Evolutionary conservation across 1,139 yeast genomes (phyloP).

Genomic region (Lodderomyces elongisporus): DNA sequence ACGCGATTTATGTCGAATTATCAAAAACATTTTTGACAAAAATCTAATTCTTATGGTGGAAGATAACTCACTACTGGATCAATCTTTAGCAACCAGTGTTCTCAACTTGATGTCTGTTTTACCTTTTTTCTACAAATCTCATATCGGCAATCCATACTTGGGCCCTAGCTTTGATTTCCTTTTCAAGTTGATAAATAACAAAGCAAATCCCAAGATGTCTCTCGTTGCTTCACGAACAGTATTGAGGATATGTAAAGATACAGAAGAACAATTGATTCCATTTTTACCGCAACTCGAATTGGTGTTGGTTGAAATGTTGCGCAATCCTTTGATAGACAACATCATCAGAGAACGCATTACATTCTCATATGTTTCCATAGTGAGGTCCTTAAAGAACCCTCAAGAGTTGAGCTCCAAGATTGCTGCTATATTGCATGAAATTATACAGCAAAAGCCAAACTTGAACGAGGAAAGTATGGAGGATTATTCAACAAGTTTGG

Average conservation of each 20-base stretch:
- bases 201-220: constrained; percentile 18
- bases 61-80: constrained; percentile 7
- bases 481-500: constrained; percentile 49
- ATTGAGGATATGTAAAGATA: constrained; percentile 56
- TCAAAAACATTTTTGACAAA: constrained; percentile 22
- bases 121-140: constrained; percentile 47
- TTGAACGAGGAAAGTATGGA: constrained; percentile 12
- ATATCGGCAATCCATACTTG: constrained; percentile 34
- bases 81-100: constrained; percentile 7
- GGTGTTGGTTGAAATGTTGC: constrained; percentile 49
- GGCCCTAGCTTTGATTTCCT: constrained; percentile 47
- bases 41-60: constrained; percentile 22
- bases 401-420: constrained; percentile 21
- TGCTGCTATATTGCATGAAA: constrained; percentile 17
- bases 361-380: constrained; percentile 57
- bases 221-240: constrained; percentile 54
- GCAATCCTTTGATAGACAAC: constrained; percentile 39
- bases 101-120: constrained; percentile 40
- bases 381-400: constrained; percentile 49
- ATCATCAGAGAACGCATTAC: constrained; percentile 58
- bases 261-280: constrained; percentile 42
- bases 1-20: constrained; percentile 20
- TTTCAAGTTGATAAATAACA: constrained; percentile 28
- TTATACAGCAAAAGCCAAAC: constrained; percentile 9
- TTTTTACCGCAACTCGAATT: constrained; percentile 50